Base-by-base conservation (phyloP, 306 rosid species). In the Vicia faba region DNA sequence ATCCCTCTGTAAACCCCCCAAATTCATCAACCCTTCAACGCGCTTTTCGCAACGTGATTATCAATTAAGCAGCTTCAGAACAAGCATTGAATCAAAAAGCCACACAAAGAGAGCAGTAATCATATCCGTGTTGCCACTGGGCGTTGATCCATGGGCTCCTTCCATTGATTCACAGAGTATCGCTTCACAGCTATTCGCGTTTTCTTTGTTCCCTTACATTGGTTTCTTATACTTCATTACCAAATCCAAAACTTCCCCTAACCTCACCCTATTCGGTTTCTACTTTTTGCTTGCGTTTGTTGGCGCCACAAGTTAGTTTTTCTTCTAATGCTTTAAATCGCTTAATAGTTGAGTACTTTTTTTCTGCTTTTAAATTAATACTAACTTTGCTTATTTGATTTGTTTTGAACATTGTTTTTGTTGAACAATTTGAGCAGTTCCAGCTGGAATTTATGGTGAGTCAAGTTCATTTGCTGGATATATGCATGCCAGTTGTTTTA, bases 121-220 rank as follows among this genome's bases (percentile, higher is more conserved):
- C 63, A 84, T 77, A 4, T 87, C 81, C 16, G 83, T 71, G 41
- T 79, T 84, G 15, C 70, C 88, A 8, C 60, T 87, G 5, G 89
- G 87, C 2, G 86, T 92, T 66, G 96, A 92, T 78, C 93, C 98
- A 61, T 92, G 99, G 98, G 88, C 96, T 11, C 96, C 99, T 61
- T 69, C 67, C 75, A 68, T 90, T 57, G 90, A 90, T 66, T 90
- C 97, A 25, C 81, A 89, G 80, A 88, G 96, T 79, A 80, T 93
- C 61, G 96, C 98, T 70, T 71, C 98, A 3, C 96, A 87, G 81
- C 78, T 93, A 23, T 93, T 93, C 48, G 98, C 98, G 0, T 61
- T 83, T 58, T 93, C 98, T 8, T 56, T 93, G 73, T 77, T 93
- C 28, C 98, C 98, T 5, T 93, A 93, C 67, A 73, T 89, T 45